These are phyloP conservation scores for Pseudofabraea citricarpa DNA, from an alignment of 2,329 filamentous ascomycete genomes.

Conservation along the genomic window DNA sequence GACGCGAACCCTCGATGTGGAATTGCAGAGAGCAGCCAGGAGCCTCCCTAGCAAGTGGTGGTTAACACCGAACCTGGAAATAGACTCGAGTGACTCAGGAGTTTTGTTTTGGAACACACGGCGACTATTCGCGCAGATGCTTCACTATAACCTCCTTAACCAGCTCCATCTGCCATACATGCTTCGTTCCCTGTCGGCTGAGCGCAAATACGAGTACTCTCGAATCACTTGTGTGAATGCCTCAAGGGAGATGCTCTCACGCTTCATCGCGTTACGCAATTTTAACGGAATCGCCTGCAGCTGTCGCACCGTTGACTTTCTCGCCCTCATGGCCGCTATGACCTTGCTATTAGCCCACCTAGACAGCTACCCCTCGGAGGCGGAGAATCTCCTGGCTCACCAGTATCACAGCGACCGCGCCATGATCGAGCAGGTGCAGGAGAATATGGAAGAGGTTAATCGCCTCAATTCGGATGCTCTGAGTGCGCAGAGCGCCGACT, in stretches of 20 bases:
- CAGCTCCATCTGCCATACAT: conserved; percentile 37
- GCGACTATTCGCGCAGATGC: conserved; percentile 30
- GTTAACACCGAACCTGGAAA: conserved; percentile 24
- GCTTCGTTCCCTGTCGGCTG: conserved; percentile 18
- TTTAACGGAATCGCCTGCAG: conserved; percentile 26
- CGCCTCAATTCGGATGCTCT: conserved; percentile 28
- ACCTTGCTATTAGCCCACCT: conserved; percentile 34
- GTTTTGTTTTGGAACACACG: conserved; percentile 26
- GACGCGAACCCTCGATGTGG: conserved; percentile 29
- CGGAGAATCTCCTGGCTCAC: conserved; percentile 29
- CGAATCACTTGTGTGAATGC: conserved; percentile 33
- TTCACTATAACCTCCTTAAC: conserved; percentile 34
- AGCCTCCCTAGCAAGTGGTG: conserved; percentile 32
- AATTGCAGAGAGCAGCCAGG: conserved; percentile 27
- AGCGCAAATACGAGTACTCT: conserved; percentile 27
- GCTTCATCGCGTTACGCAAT: conserved; percentile 30
- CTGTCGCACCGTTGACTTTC: conserved; percentile 33
- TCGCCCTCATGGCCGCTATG: conserved; percentile 32
- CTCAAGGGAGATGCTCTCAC: conserved; percentile 32
- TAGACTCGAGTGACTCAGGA: conserved; percentile 9
- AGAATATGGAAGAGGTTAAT: conserved; percentile 28
- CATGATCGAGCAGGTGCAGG: conserved; percentile 32
- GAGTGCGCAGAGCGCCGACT: conserved; percentile 24
- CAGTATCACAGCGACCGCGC: conserved; percentile 35
- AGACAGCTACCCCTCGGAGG: conserved; percentile 16